These are phyloP conservation scores for Thermothelomyces thermophilus DNA, from an alignment of 2,329 filamentous ascomycete genomes.

Conservation along the genomic window DNA sequence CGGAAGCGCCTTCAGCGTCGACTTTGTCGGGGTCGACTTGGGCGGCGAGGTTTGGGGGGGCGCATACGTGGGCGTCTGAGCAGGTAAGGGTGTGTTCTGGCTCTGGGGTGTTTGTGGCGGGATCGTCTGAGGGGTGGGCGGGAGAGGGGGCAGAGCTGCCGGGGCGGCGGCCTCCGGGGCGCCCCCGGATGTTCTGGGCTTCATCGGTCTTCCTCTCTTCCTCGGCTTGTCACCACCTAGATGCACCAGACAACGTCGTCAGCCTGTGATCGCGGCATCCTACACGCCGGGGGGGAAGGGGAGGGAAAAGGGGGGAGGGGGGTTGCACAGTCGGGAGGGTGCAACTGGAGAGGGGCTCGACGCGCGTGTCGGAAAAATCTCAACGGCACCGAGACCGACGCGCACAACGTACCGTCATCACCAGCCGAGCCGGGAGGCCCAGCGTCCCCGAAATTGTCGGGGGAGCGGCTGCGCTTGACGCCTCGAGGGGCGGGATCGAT, in stretches of 20 bases:
- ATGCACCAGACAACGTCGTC: slow-evolving; percentile 30
- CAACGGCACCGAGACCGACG: slow-evolving; percentile 33
- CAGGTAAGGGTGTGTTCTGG: slow-evolving; percentile 40
- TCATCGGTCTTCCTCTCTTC: slow-evolving; percentile 59
- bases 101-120: slow-evolving; percentile 44
- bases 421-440: slow-evolving; percentile 49
- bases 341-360: slow-evolving; percentile 28
- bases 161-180: slow-evolving; percentile 53
- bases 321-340: slow-evolving; percentile 29
- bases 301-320: background rate
- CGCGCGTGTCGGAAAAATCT: slow-evolving; percentile 28
- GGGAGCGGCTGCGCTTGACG: slow-evolving; percentile 73
- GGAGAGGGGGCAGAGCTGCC: slow-evolving; percentile 39
- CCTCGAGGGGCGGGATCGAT: slow-evolving; percentile 55
- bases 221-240: slow-evolving; percentile 42
- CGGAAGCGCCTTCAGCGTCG: slow-evolving; percentile 85
- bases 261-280: slow-evolving; percentile 25
- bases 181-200: slow-evolving; percentile 45
- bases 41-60: slow-evolving; percentile 51
- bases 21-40: slow-evolving; percentile 74
- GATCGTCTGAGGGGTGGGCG: slow-evolving; percentile 27
- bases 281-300: slow-evolving; percentile 20
- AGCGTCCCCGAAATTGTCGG: slow-evolving; percentile 55
- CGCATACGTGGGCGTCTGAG: slow-evolving; percentile 37
- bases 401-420: slow-evolving; percentile 64